Evolutionary conservation across 257 asterid genomes (phyloP), one percentile per base, ranked within the genome.

Genomic region (Penstemon eatonii): DNA sequence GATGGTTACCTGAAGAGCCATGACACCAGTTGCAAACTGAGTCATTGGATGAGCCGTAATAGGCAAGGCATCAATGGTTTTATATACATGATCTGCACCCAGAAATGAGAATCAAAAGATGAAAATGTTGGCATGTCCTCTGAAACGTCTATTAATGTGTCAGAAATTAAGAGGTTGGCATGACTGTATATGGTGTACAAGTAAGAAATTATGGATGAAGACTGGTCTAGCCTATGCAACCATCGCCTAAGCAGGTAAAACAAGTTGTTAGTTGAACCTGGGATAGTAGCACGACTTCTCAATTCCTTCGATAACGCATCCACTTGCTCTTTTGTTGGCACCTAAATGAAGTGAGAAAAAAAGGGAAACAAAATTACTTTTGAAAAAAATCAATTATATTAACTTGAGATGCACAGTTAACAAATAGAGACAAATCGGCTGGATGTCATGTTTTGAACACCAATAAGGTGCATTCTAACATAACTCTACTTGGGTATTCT

Each of bases 241-340:
- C 66, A 60, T 60, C 73, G 46, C 10, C 40, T 52, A 56, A 62
- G 60, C 71, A 67, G 59, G 41, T 60, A 9, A 54, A 44, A 72
- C 37, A 70, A 68, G 76, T 52, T 63, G 75, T 56, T 70, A 61
- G 80, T 61, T 69, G 46, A 73, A 92, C 98, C 97, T 82, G 97
- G 97, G 67, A 94, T 81, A 38, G 82, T 74, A 66, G 99, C 97
- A 81, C 97, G 99, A 67, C 71, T 81, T 79, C 85, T 85, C 84
- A 94, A 76, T 65, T 94, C 99, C 87, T 85, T 81, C 40, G 99
- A 86, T 69, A 94, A 81, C 56, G 96, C 78, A 79, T 87, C 87
- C 45, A 87, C 97, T 87, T 94, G 99, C 76, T 87, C 89, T 75
- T 89, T 91, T 64, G 99, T 79, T 46, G 99, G 99, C 66, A 91